These are phyloP conservation scores for Chlorella sorokiniana DNA, from an alignment of 139 green algal genomes.

Conservation along the genomic window DNA sequence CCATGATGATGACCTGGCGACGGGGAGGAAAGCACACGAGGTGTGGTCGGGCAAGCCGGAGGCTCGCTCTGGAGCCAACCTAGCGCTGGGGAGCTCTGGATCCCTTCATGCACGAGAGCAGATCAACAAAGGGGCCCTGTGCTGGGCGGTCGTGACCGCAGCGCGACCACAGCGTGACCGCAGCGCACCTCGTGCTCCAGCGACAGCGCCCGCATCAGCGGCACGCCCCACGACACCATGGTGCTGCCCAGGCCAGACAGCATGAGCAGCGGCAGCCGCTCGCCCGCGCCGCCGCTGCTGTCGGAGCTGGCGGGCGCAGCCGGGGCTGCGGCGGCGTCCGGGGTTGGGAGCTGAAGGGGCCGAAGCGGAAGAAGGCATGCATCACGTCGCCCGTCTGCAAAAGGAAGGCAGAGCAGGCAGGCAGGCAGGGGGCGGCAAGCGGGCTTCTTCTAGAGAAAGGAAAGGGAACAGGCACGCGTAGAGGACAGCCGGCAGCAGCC, in stretches of 20 bases:
- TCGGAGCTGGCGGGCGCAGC: not conserved
- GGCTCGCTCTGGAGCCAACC: not conserved
- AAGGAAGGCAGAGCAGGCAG: not conserved
- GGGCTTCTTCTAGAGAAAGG: too few relatives aligned
- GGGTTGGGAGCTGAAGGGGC: not conserved
- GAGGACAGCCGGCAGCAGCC: not conserved
- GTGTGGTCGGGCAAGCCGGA: not conserved
- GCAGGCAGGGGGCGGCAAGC: too few relatives aligned
- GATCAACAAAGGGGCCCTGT: not conserved
- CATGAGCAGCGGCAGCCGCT: conserved; percentile 23
- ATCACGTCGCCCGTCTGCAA: conserved; percentile 29
- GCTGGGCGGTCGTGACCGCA: not conserved
- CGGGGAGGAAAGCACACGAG: not conserved
- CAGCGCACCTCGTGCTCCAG: conserved; percentile 22
- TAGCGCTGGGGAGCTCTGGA: not conserved
- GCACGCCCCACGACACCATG: conserved; percentile 25
- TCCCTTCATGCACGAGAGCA: not conserved
- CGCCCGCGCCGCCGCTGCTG: not conserved
- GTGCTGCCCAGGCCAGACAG: conserved; percentile 28
- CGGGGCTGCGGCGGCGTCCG: not conserved
- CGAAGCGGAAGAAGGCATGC: conserved; percentile 31
- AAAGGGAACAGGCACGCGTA: too few relatives aligned
- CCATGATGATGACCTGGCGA: conserved; percentile 34
- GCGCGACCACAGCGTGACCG: not conserved
- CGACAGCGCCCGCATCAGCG: conserved; percentile 30